phyloP scores from a whole-genome alignment of 2,329 filamentous ascomycete species.

The Aureobasidium sp. region DNA sequence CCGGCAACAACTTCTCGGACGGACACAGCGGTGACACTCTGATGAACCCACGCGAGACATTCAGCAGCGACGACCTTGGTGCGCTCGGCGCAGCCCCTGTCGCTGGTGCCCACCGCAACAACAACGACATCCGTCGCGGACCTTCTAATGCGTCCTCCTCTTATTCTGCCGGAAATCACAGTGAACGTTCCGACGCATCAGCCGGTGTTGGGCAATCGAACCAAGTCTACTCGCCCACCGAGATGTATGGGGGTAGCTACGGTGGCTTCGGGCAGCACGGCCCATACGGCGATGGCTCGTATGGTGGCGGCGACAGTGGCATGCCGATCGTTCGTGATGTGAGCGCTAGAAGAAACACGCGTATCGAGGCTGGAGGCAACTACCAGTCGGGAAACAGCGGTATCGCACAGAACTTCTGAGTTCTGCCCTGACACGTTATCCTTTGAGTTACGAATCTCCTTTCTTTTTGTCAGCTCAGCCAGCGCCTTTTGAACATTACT shows the following conservation, averaged over 20 bases:
- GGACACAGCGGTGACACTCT: conserved; percentile 63
- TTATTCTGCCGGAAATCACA: conserved; percentile 76
- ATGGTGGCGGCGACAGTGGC: conserved; percentile 47
- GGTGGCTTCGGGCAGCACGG: conserved; percentile 48
- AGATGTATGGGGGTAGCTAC: conserved; percentile 33
- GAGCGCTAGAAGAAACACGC: conserved; percentile 81
- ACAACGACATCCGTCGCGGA: conserved; percentile 76
- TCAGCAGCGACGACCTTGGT: conserved; percentile 74
- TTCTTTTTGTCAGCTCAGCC: conserved; percentile 3
- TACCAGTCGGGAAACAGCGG: conserved; percentile 86
- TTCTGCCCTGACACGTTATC: neutral
- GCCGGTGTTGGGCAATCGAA: conserved; percentile 27
- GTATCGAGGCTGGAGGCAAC: conserved; percentile 85
- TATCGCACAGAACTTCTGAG: conserved; percentile 90
- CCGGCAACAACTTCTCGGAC: conserved; percentile 49
- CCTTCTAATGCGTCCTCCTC: conserved; percentile 94
- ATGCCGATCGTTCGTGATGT: conserved; percentile 91
- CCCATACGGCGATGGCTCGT: conserved; percentile 50
- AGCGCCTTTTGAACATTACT: neutral
- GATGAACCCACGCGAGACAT: conserved; percentile 42
- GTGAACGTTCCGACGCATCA: conserved; percentile 46
- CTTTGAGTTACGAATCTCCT: conserved; percentile 11
- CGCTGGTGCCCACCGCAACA: conserved; percentile 56
- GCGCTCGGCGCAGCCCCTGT: conserved; percentile 65
- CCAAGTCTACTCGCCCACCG: conserved; percentile 26